phyloP scores from a whole-genome alignment of 2,329 filamentous ascomycete species.

The Cordyceps militaris region DNA sequence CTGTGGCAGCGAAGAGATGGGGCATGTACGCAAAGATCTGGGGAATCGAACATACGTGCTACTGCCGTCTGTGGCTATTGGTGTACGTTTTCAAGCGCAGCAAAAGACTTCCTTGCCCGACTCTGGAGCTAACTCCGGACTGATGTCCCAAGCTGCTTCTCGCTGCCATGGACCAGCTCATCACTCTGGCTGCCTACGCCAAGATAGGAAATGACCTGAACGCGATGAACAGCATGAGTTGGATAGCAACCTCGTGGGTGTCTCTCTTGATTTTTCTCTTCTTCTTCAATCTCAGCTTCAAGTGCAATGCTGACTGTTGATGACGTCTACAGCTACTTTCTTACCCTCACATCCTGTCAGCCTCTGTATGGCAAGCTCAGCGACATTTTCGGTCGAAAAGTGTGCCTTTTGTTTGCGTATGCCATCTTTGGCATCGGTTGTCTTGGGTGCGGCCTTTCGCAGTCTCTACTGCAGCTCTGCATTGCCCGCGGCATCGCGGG shows the following conservation, averaged over 20 bases:
- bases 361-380: constrained; percentile 65
- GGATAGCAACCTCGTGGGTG: constrained; percentile 62
- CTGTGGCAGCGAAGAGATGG: no score
- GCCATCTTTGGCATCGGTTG: constrained; percentile 59
- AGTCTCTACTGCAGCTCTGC: constrained; percentile 58
- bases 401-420: constrained; percentile 58
- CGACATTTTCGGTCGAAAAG: constrained; percentile 64
- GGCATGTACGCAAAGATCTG: constrained; percentile 24
- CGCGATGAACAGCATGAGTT: constrained; percentile 66
- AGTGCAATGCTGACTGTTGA: no score
- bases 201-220: constrained; percentile 69
- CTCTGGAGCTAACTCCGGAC: not conserved
- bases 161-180: constrained; percentile 67
- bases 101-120: no score
- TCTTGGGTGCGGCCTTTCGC: constrained; percentile 54
- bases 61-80: constrained; percentile 31
- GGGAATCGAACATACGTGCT: constrained; percentile 31
- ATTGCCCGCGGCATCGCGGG: constrained; percentile 46
- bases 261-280: no score
- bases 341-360: constrained; percentile 69
- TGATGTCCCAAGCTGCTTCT: constrained; percentile 52
- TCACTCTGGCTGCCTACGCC: constrained; percentile 67
- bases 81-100: constrained; percentile 24
- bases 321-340: no score
- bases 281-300: no score